Evolutionary conservation across 208 protist species (phyloP).

Genomic region (Acanthamoeba rhysodes): DNA sequence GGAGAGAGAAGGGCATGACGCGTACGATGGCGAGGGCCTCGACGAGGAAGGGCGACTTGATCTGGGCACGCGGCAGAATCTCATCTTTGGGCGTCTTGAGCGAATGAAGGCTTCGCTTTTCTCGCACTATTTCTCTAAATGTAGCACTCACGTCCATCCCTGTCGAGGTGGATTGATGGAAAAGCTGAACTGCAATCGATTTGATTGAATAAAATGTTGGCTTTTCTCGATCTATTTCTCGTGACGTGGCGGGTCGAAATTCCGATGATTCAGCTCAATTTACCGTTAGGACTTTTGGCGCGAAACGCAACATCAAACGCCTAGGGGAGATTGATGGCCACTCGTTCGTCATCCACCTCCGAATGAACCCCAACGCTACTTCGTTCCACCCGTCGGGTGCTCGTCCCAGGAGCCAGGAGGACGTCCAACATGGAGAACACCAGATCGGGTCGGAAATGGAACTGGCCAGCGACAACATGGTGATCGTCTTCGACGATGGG

Average conservation of each 20-base stretch:
- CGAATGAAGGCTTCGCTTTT: neutral
- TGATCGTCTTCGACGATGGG: slow-evolving; percentile 30
- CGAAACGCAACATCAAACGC: too few relatives aligned
- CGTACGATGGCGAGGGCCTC: slow-evolving; percentile 26
- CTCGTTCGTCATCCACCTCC: too few relatives aligned
- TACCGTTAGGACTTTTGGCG: too few relatives aligned
- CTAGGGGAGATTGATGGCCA: too few relatives aligned
- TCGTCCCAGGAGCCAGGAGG: neutral
- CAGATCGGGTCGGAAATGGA: neutral
- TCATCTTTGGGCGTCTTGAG: slow-evolving; percentile 43
- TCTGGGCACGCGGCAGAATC: slow-evolving; percentile 1
- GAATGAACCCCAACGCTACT: slow-evolving; percentile 6
- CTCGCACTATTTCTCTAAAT: slow-evolving; percentile 1
- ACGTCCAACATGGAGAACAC: neutral
- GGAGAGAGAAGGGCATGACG: too few relatives aligned
- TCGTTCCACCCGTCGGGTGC: neutral
- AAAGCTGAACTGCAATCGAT: neutral
- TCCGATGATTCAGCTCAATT: too few relatives aligned
- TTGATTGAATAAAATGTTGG: too few relatives aligned
- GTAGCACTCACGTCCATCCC: slow-evolving; percentile 30
- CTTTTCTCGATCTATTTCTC: too few relatives aligned
- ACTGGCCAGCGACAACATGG: neutral
- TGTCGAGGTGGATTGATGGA: neutral
- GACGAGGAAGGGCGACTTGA: slow-evolving; percentile 9
- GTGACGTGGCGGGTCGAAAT: neutral